Percentiles rank a stretch among this genome's conserved stretches.
phyloP scores from a whole-genome alignment of 768 basidiomycete genomes.

The Chiua virens region DNA sequence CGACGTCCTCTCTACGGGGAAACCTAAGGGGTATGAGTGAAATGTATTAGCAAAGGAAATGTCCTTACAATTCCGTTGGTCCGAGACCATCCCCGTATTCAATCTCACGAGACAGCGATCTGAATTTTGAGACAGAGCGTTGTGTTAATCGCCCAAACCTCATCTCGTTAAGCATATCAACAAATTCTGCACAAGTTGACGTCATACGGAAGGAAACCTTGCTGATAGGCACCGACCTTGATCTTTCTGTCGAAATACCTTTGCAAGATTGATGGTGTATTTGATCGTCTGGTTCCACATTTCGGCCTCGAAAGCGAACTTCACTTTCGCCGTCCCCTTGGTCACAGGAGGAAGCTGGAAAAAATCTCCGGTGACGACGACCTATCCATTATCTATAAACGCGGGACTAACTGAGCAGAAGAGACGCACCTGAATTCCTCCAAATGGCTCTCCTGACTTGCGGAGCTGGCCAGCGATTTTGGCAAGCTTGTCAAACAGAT shows the following conservation, averaged over 20 bases:
- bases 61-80: constrained; percentile 83
- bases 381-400: constrained; percentile 37
- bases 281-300: constrained; percentile 73
- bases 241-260: constrained; percentile 94
- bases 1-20: constrained; percentile 90
- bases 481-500: constrained; percentile 88
- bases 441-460: constrained; percentile 72
- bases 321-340: constrained; percentile 57
- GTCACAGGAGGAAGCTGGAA: constrained; percentile 95
- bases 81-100: constrained; percentile 77
- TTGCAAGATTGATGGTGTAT: constrained; percentile 87
- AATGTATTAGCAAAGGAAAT: not conserved
- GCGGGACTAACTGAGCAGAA: not conserved
- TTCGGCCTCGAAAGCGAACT: constrained; percentile 91
- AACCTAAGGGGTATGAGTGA: constrained; percentile 53
- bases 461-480: constrained; percentile 65
- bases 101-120: constrained; percentile 65
- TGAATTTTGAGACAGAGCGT: constrained; percentile 71
- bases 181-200: constrained; percentile 61
- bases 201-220: not conserved
- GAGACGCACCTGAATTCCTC: constrained; percentile 79
- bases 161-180: constrained; percentile 99
- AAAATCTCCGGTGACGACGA: constrained; percentile 95
- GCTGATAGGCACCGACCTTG: constrained; percentile 53
- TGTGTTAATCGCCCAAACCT: constrained; percentile 75